phyloP scores from a whole-genome alignment of 2,329 filamentous ascomycete genomes.

The Neofusicoccum umdonicola region DNA sequence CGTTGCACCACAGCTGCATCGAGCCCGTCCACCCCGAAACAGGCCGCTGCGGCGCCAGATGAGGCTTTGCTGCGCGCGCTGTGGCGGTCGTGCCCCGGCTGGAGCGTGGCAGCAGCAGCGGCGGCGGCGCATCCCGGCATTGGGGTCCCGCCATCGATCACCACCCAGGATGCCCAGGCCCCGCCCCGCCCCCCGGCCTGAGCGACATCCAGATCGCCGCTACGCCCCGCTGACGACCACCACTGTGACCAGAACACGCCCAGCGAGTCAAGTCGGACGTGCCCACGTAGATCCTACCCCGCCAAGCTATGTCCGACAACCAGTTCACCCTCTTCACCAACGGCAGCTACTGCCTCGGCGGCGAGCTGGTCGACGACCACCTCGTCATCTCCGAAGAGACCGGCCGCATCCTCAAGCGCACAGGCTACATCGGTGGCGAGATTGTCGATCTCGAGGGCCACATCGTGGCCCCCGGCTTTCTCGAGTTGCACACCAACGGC shows the following conservation, averaged over 20 bases:
- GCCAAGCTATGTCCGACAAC: constrained; percentile 34
- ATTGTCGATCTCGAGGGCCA: constrained; percentile 48
- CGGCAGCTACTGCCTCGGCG: constrained; percentile 44
- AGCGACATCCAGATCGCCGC: not conserved
- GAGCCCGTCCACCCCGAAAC: too few species aligned
- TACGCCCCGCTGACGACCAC: not conserved
- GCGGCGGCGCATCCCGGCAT: not conserved
- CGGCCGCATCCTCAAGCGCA: constrained; percentile 42
- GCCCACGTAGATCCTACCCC: not conserved
- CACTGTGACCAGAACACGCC: not conserved
- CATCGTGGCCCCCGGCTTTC: constrained; percentile 55
- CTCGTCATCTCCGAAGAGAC: constrained; percentile 47
- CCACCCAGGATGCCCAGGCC: not conserved
- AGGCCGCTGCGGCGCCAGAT: not conserved
- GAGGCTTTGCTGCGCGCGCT: not conserved
- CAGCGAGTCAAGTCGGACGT: not conserved
- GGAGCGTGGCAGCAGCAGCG: not conserved
- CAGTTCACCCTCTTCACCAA: constrained; percentile 49
- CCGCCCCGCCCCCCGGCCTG: constrained; percentile 2
- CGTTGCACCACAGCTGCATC: not conserved
- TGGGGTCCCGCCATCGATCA: constrained; percentile 3
- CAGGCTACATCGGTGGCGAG: constrained; percentile 45
- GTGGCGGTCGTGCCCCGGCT: not conserved
- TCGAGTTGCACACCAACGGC: constrained; percentile 57
- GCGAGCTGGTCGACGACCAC: constrained; percentile 43